phyloP scores from a whole-genome alignment of 108 stramenopile species.

The Poteriospumella lacustris region DNA sequence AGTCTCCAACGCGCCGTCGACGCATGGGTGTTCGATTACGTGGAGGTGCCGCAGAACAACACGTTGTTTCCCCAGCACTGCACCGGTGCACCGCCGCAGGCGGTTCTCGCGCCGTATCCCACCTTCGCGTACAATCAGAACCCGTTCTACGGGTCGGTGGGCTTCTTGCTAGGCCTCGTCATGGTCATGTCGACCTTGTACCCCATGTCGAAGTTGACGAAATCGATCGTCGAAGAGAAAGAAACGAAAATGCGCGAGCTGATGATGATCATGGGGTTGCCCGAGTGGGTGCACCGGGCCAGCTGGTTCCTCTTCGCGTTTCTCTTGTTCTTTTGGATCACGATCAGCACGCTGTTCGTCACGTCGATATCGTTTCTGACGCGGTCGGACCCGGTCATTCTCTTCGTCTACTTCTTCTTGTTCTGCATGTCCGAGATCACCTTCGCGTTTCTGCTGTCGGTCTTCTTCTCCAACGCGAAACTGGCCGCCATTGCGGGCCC shows the following conservation, averaged over 20 bases:
- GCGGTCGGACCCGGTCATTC: constrained; percentile 25
- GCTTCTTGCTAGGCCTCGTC: constrained; percentile 55
- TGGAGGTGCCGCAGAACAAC: neutral
- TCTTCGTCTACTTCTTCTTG: constrained; percentile 44
- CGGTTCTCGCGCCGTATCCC: constrained; percentile 51
- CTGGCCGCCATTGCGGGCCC: constrained; percentile 59
- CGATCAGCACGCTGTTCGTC: constrained; percentile 31
- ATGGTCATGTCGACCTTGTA: constrained; percentile 60
- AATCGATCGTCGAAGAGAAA: constrained; percentile 58
- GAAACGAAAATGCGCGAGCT: constrained; percentile 54
- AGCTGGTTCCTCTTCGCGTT: constrained; percentile 46
- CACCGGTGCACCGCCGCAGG: constrained; percentile 22
- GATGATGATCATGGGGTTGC: constrained; percentile 56
- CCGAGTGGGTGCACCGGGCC: constrained; percentile 44
- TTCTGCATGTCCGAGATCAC: constrained; percentile 52
- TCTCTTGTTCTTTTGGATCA: constrained; percentile 45
- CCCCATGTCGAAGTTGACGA: constrained; percentile 53
- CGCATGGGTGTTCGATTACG: constrained; percentile 48
- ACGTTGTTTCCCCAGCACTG: constrained; percentile 18
- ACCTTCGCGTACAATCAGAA: constrained; percentile 59
- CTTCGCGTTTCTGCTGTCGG: constrained; percentile 35
- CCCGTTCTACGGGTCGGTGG: constrained; percentile 55
- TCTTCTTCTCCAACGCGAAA: constrained; percentile 55
- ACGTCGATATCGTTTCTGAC: constrained; percentile 35
- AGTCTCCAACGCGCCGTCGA: constrained; percentile 52